phyloP scores from a whole-genome alignment of 768 basidiomycete genomes.

The Phylloporus sp. region DNA sequence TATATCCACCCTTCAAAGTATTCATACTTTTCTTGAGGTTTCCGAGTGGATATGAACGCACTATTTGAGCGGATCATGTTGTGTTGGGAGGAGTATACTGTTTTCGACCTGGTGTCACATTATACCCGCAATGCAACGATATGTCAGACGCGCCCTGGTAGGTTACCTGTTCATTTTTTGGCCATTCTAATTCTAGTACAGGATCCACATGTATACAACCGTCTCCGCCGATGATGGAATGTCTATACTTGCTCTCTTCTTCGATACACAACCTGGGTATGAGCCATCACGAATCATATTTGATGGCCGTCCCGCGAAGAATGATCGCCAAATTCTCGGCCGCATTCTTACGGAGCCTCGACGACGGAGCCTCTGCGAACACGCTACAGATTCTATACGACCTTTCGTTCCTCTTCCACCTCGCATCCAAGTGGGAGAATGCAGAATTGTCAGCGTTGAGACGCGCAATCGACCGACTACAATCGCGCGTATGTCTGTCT shows the following conservation, averaged over 20 bases:
- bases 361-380: constrained; percentile 27
- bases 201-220: constrained; percentile 33
- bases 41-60: constrained; percentile 38
- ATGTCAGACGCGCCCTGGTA: constrained; percentile 10
- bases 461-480: constrained; percentile 22
- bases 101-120: constrained; percentile 25
- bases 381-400: constrained; percentile 38
- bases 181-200: constrained; percentile 13
- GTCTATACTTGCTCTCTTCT: constrained; percentile 49
- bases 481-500: constrained; percentile 25
- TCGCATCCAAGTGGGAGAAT: constrained; percentile 32
- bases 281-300: constrained; percentile 34
- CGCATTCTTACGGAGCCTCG: constrained; percentile 30
- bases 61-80: constrained; percentile 45
- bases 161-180: constrained; percentile 1
- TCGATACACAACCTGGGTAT: constrained; percentile 54
- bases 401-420: constrained; percentile 44
- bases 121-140: constrained; percentile 13
- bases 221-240: constrained; percentile 50
- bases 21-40: constrained; percentile 37
- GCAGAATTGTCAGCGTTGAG: constrained; percentile 21
- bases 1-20: neutral
- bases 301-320: constrained; percentile 34
- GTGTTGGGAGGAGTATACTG: constrained; percentile 49
- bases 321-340: constrained; percentile 36